Evolutionary conservation across 2,329 filamentous ascomycete genomes (phyloP).

Genomic region (Fusarium nisikadoi): DNA sequence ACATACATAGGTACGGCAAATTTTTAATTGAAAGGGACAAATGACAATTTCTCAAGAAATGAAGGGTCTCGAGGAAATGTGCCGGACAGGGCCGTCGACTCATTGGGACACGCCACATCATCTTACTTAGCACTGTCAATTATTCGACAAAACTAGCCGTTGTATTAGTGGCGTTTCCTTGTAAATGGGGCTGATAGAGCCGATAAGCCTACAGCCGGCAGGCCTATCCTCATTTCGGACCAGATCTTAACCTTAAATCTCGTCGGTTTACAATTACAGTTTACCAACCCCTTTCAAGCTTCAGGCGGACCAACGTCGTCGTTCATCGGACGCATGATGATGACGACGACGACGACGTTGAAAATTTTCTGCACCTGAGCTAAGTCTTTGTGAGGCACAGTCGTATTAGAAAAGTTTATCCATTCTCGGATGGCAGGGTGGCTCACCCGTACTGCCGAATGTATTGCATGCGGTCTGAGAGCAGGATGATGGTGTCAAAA

Average conservation of each 20-base stretch:
- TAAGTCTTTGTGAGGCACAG: conserved; percentile 6
- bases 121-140: conserved; percentile 2
- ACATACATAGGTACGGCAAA: conserved; percentile 28
- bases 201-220: background rate
- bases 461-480: conserved; percentile 12
- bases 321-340: conserved; percentile 1
- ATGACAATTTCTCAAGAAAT: conserved; percentile 31
- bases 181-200: background rate
- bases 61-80: conserved; percentile 8
- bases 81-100: background rate
- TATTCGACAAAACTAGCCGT: background rate
- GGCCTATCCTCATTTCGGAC: conserved; percentile 16
- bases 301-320: background rate
- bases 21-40: conserved; percentile 37
- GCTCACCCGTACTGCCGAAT: background rate
- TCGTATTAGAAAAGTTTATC: conserved; percentile 3
- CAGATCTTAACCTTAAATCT: conserved; percentile 29
- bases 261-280: conserved; percentile 2
- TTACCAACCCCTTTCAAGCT: conserved; percentile 6
- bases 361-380: background rate
- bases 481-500: conserved; percentile 18
- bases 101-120: conserved; percentile 11
- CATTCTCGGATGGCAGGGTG: conserved; percentile 7
- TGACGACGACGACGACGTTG: conserved; percentile 1
- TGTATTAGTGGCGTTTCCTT: background rate